These are phyloP conservation scores for Yamadazyma conglobata DNA, from an alignment of 1,139 yeast species.

Conservation along the genomic window DNA sequence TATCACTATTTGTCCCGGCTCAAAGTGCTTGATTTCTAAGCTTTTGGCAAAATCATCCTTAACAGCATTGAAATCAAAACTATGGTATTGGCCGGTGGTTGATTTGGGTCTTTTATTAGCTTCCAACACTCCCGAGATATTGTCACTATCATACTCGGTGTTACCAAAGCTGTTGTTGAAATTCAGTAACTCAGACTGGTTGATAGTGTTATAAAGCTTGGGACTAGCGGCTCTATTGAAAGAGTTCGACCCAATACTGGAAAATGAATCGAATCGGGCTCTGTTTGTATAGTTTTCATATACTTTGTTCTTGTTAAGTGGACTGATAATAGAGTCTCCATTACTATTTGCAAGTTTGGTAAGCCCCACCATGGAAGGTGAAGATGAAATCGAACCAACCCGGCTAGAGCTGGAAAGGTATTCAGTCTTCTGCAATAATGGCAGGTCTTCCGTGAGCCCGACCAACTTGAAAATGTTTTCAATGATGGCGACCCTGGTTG, in stretches of 20 bases:
- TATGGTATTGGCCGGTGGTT: slow-evolving; percentile 3
- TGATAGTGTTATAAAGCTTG: slow-evolving; percentile 29
- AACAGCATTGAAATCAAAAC: slow-evolving; percentile 22
- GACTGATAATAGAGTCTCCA: slow-evolving; percentile 9
- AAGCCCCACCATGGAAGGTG: slow-evolving; percentile 29
- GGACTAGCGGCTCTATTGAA: slow-evolving; percentile 18
- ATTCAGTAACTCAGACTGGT: slow-evolving; percentile 18
- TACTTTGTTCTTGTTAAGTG: slow-evolving; percentile 14
- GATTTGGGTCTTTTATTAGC: slow-evolving; percentile 8
- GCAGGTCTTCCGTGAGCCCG: slow-evolving; percentile 53
- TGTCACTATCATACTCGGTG: slow-evolving; percentile 7
- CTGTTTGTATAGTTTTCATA: slow-evolving; percentile 22
- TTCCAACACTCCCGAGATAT: slow-evolving; percentile 6
- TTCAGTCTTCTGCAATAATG: slow-evolving; percentile 9
- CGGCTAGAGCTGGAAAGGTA: slow-evolving; percentile 9
- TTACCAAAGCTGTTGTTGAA: slow-evolving; percentile 3
- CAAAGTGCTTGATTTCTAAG: slow-evolving; percentile 54
- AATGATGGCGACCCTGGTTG: slow-evolving; percentile 65
- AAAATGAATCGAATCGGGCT: slow-evolving; percentile 19
- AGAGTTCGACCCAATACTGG: slow-evolving; percentile 16
- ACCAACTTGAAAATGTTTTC: slow-evolving; percentile 72
- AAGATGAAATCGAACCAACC: slow-evolving; percentile 20
- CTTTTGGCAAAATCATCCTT: slow-evolving; percentile 64
- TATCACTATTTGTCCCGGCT: slow-evolving; percentile 55
- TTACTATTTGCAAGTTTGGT: slow-evolving; percentile 22